Base-by-base conservation (phyloP, 2,329 filamentous ascomycete species). In the Fusarium caatingaense region DNA sequence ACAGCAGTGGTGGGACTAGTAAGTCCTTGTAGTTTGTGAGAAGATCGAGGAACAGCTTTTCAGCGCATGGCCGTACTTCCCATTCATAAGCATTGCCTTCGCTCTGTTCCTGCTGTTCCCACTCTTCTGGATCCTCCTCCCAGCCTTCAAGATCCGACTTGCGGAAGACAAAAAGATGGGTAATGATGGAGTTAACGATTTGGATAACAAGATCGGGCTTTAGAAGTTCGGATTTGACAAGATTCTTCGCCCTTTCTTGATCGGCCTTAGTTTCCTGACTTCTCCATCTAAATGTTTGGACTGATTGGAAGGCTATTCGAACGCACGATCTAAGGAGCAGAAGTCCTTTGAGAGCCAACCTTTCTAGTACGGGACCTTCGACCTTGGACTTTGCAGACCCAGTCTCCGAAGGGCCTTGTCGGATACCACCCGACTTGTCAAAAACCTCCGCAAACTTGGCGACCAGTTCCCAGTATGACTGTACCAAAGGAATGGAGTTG, bases 61-160 rank as follows among this genome's bases (percentile, higher is more conserved):
- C 96, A 0, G 96, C 91, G 77, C 95, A 98, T 4, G 94, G 93
- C 32, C 95, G 90, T 56, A 98, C 91, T 62, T 95, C 93, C 83
- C 94, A 98, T 76, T 98, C 94, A 87, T 92, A 98, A 3, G 92
- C 93, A 72, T 93, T 92, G 37, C 92, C 90, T 63, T 93, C 89
- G 64, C 91, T 92, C 75, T 97, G 93, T 82, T 98, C 94, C 74
- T 91, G 90, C 69, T 92, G 91, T 79, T 98, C 95, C 94, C 96
- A 99, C 56, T 97, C 94, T 78, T 99, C 93, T 0, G 95, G 93
- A 61, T 97, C 94, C 76, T 97, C 92, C 77, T 97, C 92, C 96
- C 96, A 99, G 61, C 93, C 92, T 66, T 93, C 90, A 2, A 98
- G 87, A 79, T 99, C 96, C 54, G 89, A 89, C 63, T 92, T 88